phyloP scores from a whole-genome alignment of 2,329 filamentous ascomycete genomes.

The Huntiella abstrusa region DNA sequence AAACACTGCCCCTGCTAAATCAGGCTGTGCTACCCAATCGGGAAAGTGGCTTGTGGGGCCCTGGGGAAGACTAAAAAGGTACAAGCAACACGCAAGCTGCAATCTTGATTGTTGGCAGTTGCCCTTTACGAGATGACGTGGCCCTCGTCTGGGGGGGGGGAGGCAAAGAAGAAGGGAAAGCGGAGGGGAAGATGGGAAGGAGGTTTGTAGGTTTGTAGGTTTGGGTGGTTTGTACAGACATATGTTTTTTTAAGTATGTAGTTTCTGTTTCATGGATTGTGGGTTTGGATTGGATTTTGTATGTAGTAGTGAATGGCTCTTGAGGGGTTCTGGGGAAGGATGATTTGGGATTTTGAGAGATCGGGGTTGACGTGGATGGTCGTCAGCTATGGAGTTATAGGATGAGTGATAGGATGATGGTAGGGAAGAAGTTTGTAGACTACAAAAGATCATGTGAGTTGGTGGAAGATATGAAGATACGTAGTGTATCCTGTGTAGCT shows the following conservation, averaged over 20 bases:
- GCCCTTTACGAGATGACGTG: slow-evolving; percentile 1
- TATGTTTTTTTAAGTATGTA: too few species aligned
- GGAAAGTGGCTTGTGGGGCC: too few species aligned
- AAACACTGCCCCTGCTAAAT: too few species aligned
- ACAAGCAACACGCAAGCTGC: slow-evolving; percentile 2
- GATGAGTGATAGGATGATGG: neutral
- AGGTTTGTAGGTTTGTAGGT: neutral
- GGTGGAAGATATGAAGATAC: neutral
- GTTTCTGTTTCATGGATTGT: neutral
- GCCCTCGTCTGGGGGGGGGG: neutral
- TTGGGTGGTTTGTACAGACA: neutral
- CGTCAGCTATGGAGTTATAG: neutral
- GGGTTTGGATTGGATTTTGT: neutral
- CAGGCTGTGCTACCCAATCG: too few species aligned
- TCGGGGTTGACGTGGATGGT: neutral
- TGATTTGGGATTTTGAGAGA: neutral
- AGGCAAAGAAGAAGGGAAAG: too few species aligned
- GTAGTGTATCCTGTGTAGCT: neutral
- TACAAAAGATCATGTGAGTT: neutral
- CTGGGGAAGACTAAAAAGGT: neutral
- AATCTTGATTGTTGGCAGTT: slow-evolving; percentile 3
- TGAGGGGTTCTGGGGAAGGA: neutral
- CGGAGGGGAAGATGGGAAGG: neutral
- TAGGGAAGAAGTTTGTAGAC: neutral
- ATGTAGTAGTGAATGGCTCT: neutral